phyloP scores from a whole-genome alignment of 2,329 filamentous ascomycete species.

The Gliomastix tumulicola region DNA sequence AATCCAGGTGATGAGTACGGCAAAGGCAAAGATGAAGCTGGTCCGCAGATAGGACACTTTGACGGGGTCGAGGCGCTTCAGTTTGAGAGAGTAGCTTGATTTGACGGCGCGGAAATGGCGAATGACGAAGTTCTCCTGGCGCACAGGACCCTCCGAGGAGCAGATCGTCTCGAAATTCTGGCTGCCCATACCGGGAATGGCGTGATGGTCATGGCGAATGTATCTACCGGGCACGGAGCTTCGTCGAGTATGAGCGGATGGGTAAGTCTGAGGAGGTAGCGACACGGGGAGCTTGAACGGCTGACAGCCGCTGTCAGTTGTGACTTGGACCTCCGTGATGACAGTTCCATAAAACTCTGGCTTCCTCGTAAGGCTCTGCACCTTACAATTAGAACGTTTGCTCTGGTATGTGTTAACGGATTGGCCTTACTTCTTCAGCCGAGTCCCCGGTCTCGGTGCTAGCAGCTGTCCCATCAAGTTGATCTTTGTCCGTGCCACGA shows the following conservation, averaged over 20 bases:
- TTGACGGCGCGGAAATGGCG: slow-evolving; percentile 12
- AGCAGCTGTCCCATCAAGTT: slow-evolving; percentile 12
- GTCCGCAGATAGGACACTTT: slow-evolving; percentile 54
- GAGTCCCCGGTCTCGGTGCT: slow-evolving; percentile 20
- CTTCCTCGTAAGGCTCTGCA: slow-evolving; percentile 16
- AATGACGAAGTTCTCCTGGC: too few species aligned
- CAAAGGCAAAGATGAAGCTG: slow-evolving; percentile 53
- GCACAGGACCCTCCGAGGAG: slow-evolving; percentile 16
- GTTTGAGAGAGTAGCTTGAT: slow-evolving; percentile 20
- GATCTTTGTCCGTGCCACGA: slow-evolving; percentile 13
- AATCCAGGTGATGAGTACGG: slow-evolving; percentile 53
- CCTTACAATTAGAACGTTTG: background rate
- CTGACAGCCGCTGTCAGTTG: too few species aligned
- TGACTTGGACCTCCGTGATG: slow-evolving; percentile 42
- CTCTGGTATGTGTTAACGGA: slow-evolving; percentile 7
- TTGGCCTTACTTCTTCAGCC: slow-evolving; percentile 11
- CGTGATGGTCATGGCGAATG: too few species aligned
- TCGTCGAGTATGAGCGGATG: too few species aligned
- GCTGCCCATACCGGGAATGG: too few species aligned
- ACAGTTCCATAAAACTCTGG: slow-evolving; percentile 35
- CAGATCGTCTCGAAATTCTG: slow-evolving; percentile 20
- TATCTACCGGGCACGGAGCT: too few species aligned
- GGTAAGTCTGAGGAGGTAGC: too few species aligned
- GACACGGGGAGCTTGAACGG: too few species aligned
- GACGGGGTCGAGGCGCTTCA: slow-evolving; percentile 38